A percentile compares a stretch with the other conserved stretches of the same genome.
Evolutionary conservation across 1,139 yeast genomes (phyloP).

Genomic region (Meyerozyma athensensis): DNA sequence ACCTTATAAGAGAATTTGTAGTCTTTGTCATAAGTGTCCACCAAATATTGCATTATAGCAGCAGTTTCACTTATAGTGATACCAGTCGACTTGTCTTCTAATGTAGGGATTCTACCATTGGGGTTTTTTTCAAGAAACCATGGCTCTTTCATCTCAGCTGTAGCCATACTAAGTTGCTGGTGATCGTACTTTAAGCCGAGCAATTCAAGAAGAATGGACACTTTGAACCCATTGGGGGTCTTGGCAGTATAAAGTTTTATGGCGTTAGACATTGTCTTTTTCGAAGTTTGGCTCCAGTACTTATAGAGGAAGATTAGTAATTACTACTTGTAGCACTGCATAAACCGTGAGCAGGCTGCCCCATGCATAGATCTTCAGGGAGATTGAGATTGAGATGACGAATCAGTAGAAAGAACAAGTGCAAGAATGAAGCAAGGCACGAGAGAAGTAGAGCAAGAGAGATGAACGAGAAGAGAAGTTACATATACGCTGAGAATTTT

Average conservation of each 20-base stretch:
- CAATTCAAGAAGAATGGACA: conserved; percentile 44
- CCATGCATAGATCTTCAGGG: no score
- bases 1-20: conserved; percentile 3
- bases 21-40: conserved; percentile 4
- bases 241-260: conserved; percentile 37
- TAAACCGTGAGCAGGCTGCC: no score
- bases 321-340: no score
- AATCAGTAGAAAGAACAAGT: no score
- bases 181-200: conserved; percentile 45
- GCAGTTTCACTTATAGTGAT: conserved; percentile 51
- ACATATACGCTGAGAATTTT: no score
- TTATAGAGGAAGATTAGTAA: no score
- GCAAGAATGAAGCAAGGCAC: no score
- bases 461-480: no score
- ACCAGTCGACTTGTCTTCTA: conserved; percentile 43
- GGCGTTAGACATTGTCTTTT: not conserved
- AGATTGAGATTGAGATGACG: no score
- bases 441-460: no score
- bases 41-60: conserved; percentile 21
- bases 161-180: conserved; percentile 34
- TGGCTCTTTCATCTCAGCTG: conserved; percentile 42
- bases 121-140: conserved; percentile 55
- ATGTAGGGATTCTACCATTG: conserved; percentile 59
- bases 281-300: no score
- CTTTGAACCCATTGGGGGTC: conserved; percentile 59